Evolutionary conservation across 2,329 filamentous ascomycete species (phyloP), one percentile per base, ranked within the genome.

Genomic region (Fusarium sp.): DNA sequence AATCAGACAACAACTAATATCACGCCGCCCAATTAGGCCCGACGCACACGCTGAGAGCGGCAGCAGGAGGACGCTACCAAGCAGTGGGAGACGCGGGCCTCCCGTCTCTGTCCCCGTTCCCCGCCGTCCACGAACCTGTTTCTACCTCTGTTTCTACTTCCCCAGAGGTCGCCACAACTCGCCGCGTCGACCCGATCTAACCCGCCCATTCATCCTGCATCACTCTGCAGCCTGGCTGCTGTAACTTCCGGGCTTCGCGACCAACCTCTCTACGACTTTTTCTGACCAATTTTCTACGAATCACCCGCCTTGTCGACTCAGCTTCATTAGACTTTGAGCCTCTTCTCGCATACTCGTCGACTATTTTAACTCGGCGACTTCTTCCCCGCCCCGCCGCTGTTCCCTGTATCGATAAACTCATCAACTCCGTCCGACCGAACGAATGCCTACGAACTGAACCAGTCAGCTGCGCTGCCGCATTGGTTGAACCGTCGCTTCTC

Each of bases 101-200:
- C 54, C 60, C 54, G 50, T 65, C 61, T 59, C 56, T 66, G 42
- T 36, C 35, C 29, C 35, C 58, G 40, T 54, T 29, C 27, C 45
- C 52, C 52, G 35, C 50, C 56, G 20, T 62, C 57, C 59, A 33
- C 56, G 40, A 65, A 57, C 29, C 54, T 52, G 18, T 62, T 31
- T 52, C 40, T 14, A 25, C 31, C 40, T 40, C 67, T 38, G 54
- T 71, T 65, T 57, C 63, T 50, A 56, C 31, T 58, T 62, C 63
- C 69, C 57, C 36, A 56, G 56, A 47, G 25, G 33, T 64, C 61
- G 67, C 75, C 74, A 75, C 66, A 60, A 68, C 59, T 45, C 45
- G 60, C 72, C 65, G 70, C 68, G 68, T 69, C 65, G 50, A 72
- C 70, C 74, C 75, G 74, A 77, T 63, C 66, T 54, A 71, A 69